Evolutionary conservation across 305 asterid genomes (phyloP), one percentile per base, ranked within the genome.

Genomic region (Fraxinus ornus): DNA sequence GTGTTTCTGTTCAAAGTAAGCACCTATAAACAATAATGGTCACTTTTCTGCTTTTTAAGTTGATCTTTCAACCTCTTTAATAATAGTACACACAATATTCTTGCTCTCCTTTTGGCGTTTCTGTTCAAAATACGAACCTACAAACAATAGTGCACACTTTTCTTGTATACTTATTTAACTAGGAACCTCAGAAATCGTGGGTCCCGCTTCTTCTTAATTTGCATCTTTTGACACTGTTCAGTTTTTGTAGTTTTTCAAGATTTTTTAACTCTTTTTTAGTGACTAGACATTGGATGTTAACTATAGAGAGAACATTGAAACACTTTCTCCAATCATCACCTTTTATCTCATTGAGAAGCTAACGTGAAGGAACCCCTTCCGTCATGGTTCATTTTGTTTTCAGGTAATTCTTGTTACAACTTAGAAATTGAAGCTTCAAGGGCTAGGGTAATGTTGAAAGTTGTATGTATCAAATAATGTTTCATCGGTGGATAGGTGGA

Each of bases 381-480:
- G 35, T 32, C 68, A 21, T 35, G 5, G 44, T 24, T 21, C 28
- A 47, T 77, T 44, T 28, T 4, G 32, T 60, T 78, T 78, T 32
- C 74, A 8, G 28, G 52, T 78, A 22, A 57, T 8, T 33, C 30
- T 57, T 57, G 6, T 55, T n/a, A 6, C 47, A 2, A 72, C 39
- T 33, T 78, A 35, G n/a, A 15, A 33, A 55, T 57, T 49, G 80
- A 52, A 77, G 68, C 70, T 77, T 15, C 66, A 77, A 77, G 37
- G n/a, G 66, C 36, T 72, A 72, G 47, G 26, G 39, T 72, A 33
- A 72, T 15, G 12, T 33, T 32, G 47, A 33, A 80, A 86, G 33
- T 75, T 83, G 71, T 33, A n/a, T 72, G 76, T 72, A 33, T n/a
- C 76, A 72, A n/a, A 72, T n/a, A 15, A 72, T n/a, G 28, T 33